Conservation (phyloP, 1,139 yeast genomes). For the Yueomyces sp. region DNA sequence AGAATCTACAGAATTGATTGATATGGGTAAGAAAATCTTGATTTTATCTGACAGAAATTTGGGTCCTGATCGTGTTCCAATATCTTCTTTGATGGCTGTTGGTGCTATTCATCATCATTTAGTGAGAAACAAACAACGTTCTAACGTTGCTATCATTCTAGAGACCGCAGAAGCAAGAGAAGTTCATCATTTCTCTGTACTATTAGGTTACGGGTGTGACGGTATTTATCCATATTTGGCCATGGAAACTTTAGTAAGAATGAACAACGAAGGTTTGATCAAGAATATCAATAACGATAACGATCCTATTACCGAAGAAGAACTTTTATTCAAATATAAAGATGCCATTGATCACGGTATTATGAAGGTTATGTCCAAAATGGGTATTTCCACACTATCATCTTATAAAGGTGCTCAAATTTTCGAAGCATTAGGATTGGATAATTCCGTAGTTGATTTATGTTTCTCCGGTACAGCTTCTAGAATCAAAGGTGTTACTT, state of each 20-base stretch:
- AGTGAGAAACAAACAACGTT: slow-evolving; percentile 91
- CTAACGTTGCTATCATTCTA: slow-evolving; percentile 80
- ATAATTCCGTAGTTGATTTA: slow-evolving; percentile 86
- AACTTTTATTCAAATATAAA: slow-evolving; percentile 65
- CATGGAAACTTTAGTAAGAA: slow-evolving; percentile 74
- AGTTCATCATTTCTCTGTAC: slow-evolving; percentile 89
- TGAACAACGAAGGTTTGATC: slow-evolving; percentile 72
- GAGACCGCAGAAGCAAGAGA: slow-evolving; percentile 98
- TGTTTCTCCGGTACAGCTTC: slow-evolving; percentile 98
- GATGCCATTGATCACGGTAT: slow-evolving; percentile 81
- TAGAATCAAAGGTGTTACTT: slow-evolving; percentile 88
- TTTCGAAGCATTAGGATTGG: slow-evolving; percentile 92
- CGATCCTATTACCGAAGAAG: slow-evolving; percentile 36
- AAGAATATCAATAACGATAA: slow-evolving; percentile 33
- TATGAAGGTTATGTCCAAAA: slow-evolving; percentile 93
- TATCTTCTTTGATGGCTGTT: slow-evolving; percentile 84
- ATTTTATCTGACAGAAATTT: slow-evolving; percentile 63
- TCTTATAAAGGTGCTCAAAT: slow-evolving; percentile 98
- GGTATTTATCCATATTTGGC: slow-evolving; percentile 91
- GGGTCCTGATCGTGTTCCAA: slow-evolving; percentile 52
- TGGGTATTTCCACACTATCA: slow-evolving; percentile 97
- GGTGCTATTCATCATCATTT: slow-evolving; percentile 97
- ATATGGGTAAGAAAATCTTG: slow-evolving; percentile 59
- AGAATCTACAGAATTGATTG: slow-evolving; percentile 78
- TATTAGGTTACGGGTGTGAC: slow-evolving; percentile 96